These are phyloP conservation scores for Takashimella tepidaria DNA, from an alignment of 1,284 basidiomycete genomes.

Conservation along the genomic window DNA sequence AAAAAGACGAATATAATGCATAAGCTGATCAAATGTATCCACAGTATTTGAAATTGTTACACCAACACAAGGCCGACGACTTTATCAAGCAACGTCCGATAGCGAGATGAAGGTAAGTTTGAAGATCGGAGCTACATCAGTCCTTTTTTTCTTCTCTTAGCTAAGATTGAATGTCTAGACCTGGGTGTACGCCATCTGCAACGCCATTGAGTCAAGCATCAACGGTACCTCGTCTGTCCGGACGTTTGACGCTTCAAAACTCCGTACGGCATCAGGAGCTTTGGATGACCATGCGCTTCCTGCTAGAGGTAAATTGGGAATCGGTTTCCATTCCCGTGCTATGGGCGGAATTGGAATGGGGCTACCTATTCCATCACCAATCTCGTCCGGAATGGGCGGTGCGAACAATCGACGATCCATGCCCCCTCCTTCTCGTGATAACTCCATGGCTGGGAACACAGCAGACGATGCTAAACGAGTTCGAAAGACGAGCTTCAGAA, in stretches of 20 bases:
- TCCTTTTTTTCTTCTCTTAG: no score
- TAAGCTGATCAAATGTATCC: slow-evolving; percentile 1
- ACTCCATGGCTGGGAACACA: not conserved
- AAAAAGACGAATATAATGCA: not conserved
- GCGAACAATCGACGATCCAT: slow-evolving; percentile 22
- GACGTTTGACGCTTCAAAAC: slow-evolving; percentile 38
- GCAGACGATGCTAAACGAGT: slow-evolving; percentile 9
- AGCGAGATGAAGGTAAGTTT: slow-evolving; percentile 46
- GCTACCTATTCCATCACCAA: slow-evolving; percentile 14
- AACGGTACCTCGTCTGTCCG: slow-evolving; percentile 51
- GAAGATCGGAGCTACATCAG: not conserved
- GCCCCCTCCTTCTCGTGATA: slow-evolving; percentile 24
- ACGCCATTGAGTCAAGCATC: slow-evolving; percentile 52
- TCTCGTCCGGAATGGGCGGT: not conserved
- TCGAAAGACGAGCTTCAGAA: slow-evolving; percentile 40
- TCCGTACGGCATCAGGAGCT: slow-evolving; percentile 27
- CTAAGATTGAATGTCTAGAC: slow-evolving; percentile 32
- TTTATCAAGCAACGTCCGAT: slow-evolving; percentile 52
- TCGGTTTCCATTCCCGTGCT: slow-evolving; percentile 14
- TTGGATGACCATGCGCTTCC: slow-evolving; percentile 35
- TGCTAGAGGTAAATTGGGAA: slow-evolving; percentile 18
- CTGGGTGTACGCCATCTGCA: slow-evolving; percentile 53
- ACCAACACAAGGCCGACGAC: slow-evolving; percentile 46
- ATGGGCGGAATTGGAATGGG: slow-evolving; percentile 11
- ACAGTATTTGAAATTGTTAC: slow-evolving; percentile 53